Evolutionary conservation across 2,329 filamentous ascomycete species (phyloP).

Genomic region (Penicillium sp.): DNA sequence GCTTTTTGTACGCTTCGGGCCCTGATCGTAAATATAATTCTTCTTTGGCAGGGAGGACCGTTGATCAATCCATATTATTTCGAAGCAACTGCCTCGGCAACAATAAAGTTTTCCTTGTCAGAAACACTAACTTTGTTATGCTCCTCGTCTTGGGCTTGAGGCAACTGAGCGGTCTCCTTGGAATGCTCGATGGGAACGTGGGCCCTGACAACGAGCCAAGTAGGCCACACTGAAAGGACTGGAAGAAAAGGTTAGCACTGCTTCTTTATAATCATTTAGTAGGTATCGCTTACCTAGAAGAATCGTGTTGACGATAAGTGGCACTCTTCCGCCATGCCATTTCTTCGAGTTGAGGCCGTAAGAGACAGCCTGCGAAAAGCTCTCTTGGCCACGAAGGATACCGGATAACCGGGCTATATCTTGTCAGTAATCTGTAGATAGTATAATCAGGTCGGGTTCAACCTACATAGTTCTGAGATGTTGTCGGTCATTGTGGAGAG

Average conservation of each 20-base stretch:
- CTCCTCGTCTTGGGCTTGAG: slow-evolving; percentile 14
- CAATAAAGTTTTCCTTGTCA: not conserved
- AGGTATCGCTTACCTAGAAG: slow-evolving; percentile 23
- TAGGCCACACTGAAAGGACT: slow-evolving; percentile 26
- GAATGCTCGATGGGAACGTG: slow-evolving; percentile 20
- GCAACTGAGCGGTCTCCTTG: slow-evolving; percentile 1
- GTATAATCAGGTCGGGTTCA: rapidly evolving
- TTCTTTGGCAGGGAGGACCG: not conserved
- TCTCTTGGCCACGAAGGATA: slow-evolving; percentile 45
- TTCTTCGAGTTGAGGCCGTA: slow-evolving; percentile 44
- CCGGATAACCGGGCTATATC: slow-evolving; percentile 37
- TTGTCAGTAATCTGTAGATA: slow-evolving; percentile 5
- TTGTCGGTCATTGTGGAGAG: slow-evolving; percentile 56
- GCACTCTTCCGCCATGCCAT: slow-evolving; percentile 43
- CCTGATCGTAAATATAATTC: not conserved
- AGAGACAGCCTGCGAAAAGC: slow-evolving; percentile 44
- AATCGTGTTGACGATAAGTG: slow-evolving; percentile 41
- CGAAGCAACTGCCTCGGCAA: not conserved
- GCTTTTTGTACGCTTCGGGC: not conserved
- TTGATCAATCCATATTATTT: not conserved
- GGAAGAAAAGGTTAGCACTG: not conserved
- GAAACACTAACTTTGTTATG: not conserved
- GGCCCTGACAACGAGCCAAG: slow-evolving; percentile 24
- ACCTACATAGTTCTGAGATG: slow-evolving; percentile 47
- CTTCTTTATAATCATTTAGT: not conserved